Base-by-base conservation (phyloP, 495 filamentous ascomycete species). In the Chaetomium cochliodes region DNA sequence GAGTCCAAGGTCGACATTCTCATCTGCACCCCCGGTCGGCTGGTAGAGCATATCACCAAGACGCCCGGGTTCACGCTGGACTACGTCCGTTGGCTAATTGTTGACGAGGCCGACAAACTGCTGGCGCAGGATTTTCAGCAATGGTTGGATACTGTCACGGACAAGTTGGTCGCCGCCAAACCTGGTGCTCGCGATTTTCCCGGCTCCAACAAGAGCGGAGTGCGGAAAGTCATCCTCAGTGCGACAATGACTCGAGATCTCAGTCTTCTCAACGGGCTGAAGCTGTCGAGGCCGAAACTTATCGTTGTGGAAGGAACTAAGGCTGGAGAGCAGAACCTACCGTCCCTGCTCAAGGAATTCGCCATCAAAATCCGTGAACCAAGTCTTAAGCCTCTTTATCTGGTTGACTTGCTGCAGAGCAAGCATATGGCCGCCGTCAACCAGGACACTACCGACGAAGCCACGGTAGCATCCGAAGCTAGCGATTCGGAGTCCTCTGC, bases 211-310 rank as follows among this genome's bases (percentile, higher is more conserved):
- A 67, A 77, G 30, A 75, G 79, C 0, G 76, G 85, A 13, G 79
- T 84, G 50, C 77, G 85, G 50, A 96, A 96, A 73, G 80, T 97
- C 25, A 79, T 96, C 42, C 80, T 97, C 13, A 96, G 91, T 72
- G 94, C 94, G 9, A 97, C 96, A 0, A 96, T 98, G 90, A 96
- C 92, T 2, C 82, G 85, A 37, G 93, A 98, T 73, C 79, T 96
- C 42, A 88, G 89, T 20, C 90, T 92, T 64, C 73, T 98, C 52
- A 88, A 86, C 49, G 85, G 81, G 0, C 73, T 98, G 53, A 89
- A 85, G 60, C 82, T 98, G 23, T 79, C 80, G 2, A 82, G 88
- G 64, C 94, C 94, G 15, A 87, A 83, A 56, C 77, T 97, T 64
- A 83, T 98, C 5, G 81, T 92, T 11, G 82, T 97, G 13, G 88